Conservation (phyloP, 257 asterid species). For the Datura wrightii region DNA sequence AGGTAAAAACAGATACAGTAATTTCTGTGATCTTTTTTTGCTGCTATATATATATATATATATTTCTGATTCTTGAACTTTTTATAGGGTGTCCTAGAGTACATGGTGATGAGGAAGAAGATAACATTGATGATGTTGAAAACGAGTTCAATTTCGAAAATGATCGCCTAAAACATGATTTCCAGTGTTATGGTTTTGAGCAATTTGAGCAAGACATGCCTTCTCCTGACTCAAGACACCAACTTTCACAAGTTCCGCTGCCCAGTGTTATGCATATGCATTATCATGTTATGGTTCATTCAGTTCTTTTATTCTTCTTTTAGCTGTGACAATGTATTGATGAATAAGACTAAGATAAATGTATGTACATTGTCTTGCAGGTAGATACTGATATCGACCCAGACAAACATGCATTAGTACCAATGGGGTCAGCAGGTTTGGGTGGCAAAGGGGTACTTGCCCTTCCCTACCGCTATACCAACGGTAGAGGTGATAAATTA, state of each 20-base stretch:
- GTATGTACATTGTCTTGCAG: not conserved
- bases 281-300: conserved; percentile 10
- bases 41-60: no score
- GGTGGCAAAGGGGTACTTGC: conserved; percentile 22
- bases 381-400: conserved; percentile 33
- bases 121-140: conserved; percentile 43
- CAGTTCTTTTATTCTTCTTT: not conserved
- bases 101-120: conserved; percentile 48
- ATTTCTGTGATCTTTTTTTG: not conserved
- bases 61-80: not conserved
- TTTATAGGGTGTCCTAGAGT: conserved; percentile 45
- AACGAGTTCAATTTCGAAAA: conserved; percentile 40
- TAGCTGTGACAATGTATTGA: not conserved
- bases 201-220: conserved; percentile 19
- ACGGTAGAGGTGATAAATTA: not conserved
- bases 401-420: conserved; percentile 36
- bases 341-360: not conserved
- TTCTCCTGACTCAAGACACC: not conserved
- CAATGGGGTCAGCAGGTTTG: not conserved
- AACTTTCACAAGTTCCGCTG: conserved; percentile 31
- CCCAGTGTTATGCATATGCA: conserved; percentile 29
- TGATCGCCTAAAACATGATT: conserved; percentile 4
- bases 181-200: conserved; percentile 26
- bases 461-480: conserved; percentile 22
- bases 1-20: conserved; percentile 26